These are phyloP conservation scores for Apiotrichum veenhuisii DNA, from an alignment of 1,284 basidiomycete genomes.

Conservation along the genomic window DNA sequence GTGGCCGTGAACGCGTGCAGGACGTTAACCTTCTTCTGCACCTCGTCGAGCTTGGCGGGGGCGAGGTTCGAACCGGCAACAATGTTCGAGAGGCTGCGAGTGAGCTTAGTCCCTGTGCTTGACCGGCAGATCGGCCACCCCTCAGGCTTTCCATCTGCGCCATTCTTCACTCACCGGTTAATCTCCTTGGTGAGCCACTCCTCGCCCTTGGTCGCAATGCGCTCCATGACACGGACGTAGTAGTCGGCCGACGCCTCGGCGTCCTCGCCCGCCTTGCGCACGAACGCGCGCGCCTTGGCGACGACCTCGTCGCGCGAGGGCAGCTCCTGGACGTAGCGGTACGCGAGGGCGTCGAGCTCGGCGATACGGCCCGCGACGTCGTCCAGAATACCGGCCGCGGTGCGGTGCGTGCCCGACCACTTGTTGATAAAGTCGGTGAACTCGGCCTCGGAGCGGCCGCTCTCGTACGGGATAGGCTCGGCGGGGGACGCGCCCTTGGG, in stretches of 20 bases:
- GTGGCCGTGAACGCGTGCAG: slow-evolving; percentile 66
- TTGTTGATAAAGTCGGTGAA: slow-evolving; percentile 64
- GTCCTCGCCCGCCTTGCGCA: slow-evolving; percentile 26
- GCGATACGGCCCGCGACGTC: slow-evolving; percentile 77
- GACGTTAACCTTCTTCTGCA: slow-evolving; percentile 87
- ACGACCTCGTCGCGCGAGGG: slow-evolving; percentile 61
- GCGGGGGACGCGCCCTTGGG: slow-evolving; percentile 55
- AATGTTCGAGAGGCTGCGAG: slow-evolving; percentile 42
- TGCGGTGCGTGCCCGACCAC: slow-evolving; percentile 79
- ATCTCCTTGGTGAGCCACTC: slow-evolving; percentile 82
- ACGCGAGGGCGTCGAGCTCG: slow-evolving; percentile 69
- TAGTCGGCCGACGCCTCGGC: slow-evolving; percentile 60
- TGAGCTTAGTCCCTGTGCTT: neutral
- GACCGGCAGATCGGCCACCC: neutral
- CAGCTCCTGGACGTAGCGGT: slow-evolving; percentile 61
- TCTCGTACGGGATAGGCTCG: slow-evolving; percentile 60
- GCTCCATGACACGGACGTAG: slow-evolving; percentile 89
- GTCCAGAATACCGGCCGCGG: slow-evolving; percentile 72
- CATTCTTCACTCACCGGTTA: slow-evolving; percentile 60
- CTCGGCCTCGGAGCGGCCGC: slow-evolving; percentile 48
- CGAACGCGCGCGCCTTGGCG: slow-evolving; percentile 52
- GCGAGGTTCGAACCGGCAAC: slow-evolving; percentile 55
- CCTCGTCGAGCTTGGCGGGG: slow-evolving; percentile 80
- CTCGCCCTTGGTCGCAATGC: slow-evolving; percentile 67
- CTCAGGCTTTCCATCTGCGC: too few relatives aligned